A percentile compares a stretch with the other conserved stretches of the same genome.
phyloP scores from a whole-genome alignment of 768 basidiomycete species.

The Hemileccinum rubropunctum region DNA sequence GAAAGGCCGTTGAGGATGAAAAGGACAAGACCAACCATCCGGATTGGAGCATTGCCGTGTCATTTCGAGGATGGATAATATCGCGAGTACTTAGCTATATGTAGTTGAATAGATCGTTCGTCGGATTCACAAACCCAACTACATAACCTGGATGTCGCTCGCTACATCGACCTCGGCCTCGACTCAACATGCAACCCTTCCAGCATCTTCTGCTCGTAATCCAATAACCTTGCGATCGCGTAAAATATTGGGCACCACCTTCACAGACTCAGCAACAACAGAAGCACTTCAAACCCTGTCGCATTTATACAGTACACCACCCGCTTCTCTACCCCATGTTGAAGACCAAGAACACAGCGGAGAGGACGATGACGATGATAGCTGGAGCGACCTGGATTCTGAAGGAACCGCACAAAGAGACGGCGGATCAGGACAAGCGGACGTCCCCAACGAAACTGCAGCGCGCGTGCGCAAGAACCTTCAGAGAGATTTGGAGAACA shows the following conservation, averaged over 20 bases:
- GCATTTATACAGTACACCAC: conserved; percentile 56
- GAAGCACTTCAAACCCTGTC: conserved; percentile 85
- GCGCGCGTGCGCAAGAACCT: conserved; percentile 75
- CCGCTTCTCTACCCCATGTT: conserved; percentile 2
- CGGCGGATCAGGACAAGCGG: conserved; percentile 17
- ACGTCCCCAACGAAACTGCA: conserved; percentile 59
- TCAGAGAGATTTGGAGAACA: conserved; percentile 80
- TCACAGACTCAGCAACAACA: conserved; percentile 70
- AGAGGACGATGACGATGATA: conserved; percentile 34
- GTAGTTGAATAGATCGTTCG: too few species aligned
- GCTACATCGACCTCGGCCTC: conserved; percentile 1
- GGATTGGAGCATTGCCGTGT: too few species aligned
- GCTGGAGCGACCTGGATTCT: conserved; percentile 23
- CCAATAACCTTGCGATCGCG: conserved; percentile 87
- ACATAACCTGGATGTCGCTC: conserved; percentile 7
- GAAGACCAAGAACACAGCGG: conserved; percentile 24
- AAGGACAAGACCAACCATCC: too few species aligned
- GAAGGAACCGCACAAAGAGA: conserved; percentile 10
- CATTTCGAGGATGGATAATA: too few species aligned
- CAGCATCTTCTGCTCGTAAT: conserved; percentile 40
- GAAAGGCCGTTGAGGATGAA: too few species aligned
- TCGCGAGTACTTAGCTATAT: too few species aligned
- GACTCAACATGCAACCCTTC: conserved; percentile 10
- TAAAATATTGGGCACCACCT: conserved; percentile 82
- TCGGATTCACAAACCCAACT: too few species aligned